phyloP scores from a whole-genome alignment of 2,329 filamentous ascomycete species.

The Geosmithia morbida region DNA sequence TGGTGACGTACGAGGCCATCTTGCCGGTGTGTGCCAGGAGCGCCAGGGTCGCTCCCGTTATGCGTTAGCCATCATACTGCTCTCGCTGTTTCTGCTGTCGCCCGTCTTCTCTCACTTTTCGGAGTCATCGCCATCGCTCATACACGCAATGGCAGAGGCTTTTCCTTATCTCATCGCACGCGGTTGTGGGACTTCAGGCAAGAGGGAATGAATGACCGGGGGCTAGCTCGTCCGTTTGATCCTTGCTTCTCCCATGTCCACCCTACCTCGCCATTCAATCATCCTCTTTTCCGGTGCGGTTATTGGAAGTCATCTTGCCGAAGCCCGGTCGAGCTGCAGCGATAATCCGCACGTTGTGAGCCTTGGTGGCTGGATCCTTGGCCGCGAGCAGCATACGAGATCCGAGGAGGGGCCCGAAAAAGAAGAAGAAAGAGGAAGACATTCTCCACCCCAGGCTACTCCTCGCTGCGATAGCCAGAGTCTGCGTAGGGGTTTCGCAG shows the following conservation, averaged over 20 bases:
- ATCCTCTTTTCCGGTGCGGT: slow-evolving; percentile 7
- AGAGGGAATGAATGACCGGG: no score
- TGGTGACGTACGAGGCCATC: not conserved
- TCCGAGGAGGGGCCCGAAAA: slow-evolving; percentile 12
- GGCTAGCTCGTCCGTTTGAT: no score
- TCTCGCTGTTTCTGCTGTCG: no score
- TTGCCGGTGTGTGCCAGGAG: not conserved
- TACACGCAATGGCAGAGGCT: no score
- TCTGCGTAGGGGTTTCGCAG: slow-evolving; percentile 12
- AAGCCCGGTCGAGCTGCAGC: slow-evolving; percentile 18
- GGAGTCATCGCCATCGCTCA: no score
- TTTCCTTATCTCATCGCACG: no score
- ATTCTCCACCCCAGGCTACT: slow-evolving; percentile 9
- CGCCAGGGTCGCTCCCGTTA: no score
- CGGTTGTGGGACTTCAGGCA: no score
- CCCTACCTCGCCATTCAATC: slow-evolving; percentile 11
- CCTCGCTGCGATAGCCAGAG: slow-evolving; percentile 14
- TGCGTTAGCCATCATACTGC: no score
- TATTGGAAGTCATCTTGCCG: slow-evolving; percentile 15
- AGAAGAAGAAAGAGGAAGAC: slow-evolving; percentile 14
- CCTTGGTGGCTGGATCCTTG: slow-evolving; percentile 16
- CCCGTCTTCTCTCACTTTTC: no score
- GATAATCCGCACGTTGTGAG: slow-evolving; percentile 17
- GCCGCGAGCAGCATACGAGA: slow-evolving; percentile 14
- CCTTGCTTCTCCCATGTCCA: no score